Base-by-base conservation (phyloP, 148 eudicot species). In the Fagopyrum esculentum region DNA sequence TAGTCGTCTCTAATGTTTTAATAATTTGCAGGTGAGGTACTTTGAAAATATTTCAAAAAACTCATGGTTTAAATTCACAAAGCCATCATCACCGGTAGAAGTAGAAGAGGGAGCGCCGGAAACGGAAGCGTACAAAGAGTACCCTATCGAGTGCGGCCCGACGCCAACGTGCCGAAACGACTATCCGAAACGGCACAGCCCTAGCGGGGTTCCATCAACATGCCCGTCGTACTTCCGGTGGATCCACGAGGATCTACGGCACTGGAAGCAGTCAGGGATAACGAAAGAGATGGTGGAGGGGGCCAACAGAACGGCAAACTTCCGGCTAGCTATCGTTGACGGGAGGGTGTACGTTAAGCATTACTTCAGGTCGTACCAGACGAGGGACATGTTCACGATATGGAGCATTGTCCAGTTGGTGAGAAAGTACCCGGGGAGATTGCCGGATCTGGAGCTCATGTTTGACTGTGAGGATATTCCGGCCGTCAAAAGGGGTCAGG, bases 391-490 rank as follows among this genome's bases (percentile, higher is more conserved):
- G 1, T 81, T 72, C 56, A 82, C 86, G 0, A 45, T 89, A 44
- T 85, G 89, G 90, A 90, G 90, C 5, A 83, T 89, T 11, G 55
- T 89, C 73, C 93, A 89, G 74, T 84, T 89, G 6, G 72, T 87
- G 29, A 85, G 84, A 75, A 17, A 80, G 76, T 89, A 89, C 75
- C 93, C 93, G 0, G 93, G 93, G 0, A 76, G 72, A 73, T 29
- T 87, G 11, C 89, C 93, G 9, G 89, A 89, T 75, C 80, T 89
- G 43, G 93, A 89, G 40, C 19, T 89, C 4, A 82, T 61, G 68
- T 61, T 61, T 61, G 68, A 61, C 68, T 61, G 68, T 61, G 68
- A 61, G 68, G 68, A 61, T 29, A 61, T 43, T 0, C 68, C 68
- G 9, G 68, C 68, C 9, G 43, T 61, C 43, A 61, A 4, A 5